Evolutionary conservation across 1,139 yeast species (phyloP), one percentile per base, ranked within the genome.

Genomic region (Diutina sp.): DNA sequence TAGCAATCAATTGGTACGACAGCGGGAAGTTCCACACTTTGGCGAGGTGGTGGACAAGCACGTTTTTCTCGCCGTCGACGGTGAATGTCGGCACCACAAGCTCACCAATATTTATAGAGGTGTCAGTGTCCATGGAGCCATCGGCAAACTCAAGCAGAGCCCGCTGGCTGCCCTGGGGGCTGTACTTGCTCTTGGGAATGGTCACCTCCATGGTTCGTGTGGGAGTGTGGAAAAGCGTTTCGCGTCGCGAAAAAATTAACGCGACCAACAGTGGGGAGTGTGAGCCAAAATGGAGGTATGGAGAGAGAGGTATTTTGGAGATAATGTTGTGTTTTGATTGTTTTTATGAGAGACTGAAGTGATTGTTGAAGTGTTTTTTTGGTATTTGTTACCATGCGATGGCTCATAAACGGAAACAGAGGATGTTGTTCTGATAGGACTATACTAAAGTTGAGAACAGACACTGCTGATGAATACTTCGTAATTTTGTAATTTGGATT

Each of bases 11-110:
- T 59, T 76, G 80, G 59, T 75, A 75, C 5, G 79, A 72, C 2
- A 79, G 75, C 1, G 79, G 78, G 58, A 65, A 76, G 58, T 71
- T 72, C 74, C 77, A 75, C 3, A 68, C 58, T n/a, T 46, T 50
- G 4, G 76, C 70, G 57, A 76, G 63, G 58, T 73, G 70, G 56
- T 69, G 68, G 3, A 72, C 56, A 51, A 76, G 64, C 1, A 72
- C 72, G 55, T 63, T 66, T 38, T 65, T 57, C n/a, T 57, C 32
- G 51, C 46, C 54, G 18, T 56, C 47, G 38, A 46, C 18, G 14
- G 46, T 46, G 56, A 60, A 61, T 16, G 35, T 25, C 29, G 38
- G 63, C 59, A 11, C 54, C 46, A 14, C 46, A 18, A 21, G n/a
- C 11, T 44, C 41, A 1, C 12, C 11, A 5, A 50, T 3, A 6